Evolutionary conservation across 2,329 filamentous ascomycete genomes (phyloP).

Genomic region (Venturia carpophila): DNA sequence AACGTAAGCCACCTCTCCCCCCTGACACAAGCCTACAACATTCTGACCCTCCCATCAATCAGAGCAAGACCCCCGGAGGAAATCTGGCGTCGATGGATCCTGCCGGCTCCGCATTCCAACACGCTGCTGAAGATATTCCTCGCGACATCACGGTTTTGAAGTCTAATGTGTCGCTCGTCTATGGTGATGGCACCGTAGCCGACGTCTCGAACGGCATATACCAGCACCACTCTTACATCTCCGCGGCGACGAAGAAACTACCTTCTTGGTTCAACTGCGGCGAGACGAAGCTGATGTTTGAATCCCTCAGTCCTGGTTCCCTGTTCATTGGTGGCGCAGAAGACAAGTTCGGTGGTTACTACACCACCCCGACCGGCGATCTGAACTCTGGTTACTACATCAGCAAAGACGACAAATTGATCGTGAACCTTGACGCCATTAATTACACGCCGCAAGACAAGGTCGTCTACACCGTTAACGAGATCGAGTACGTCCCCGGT

Average conservation of each 20-base stretch:
- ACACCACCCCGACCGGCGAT: background rate
- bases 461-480: background rate
- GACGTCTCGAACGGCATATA: background rate
- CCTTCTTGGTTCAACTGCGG: background rate
- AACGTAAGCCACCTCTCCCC: background rate
- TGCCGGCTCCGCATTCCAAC: background rate
- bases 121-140: background rate
- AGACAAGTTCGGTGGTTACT: background rate
- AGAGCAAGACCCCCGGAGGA: background rate
- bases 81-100: background rate
- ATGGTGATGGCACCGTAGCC: background rate
- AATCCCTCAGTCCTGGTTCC: background rate
- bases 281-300: background rate
- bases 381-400: constrained; percentile 7
- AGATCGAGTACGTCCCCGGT: constrained; percentile 8
- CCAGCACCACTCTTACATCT: constrained; percentile 1
- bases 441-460: background rate
- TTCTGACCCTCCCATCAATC: background rate
- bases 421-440: background rate
- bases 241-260: background rate
- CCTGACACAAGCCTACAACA: background rate
- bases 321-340: background rate
- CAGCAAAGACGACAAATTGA: background rate
- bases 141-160: constrained; percentile 5
- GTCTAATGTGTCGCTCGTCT: background rate